A percentile compares a stretch with the other conserved stretches of the same genome.
These are phyloP conservation scores for Pyrenophora graminea DNA, from an alignment of 2,329 filamentous ascomycete species.

Conservation along the genomic window DNA sequence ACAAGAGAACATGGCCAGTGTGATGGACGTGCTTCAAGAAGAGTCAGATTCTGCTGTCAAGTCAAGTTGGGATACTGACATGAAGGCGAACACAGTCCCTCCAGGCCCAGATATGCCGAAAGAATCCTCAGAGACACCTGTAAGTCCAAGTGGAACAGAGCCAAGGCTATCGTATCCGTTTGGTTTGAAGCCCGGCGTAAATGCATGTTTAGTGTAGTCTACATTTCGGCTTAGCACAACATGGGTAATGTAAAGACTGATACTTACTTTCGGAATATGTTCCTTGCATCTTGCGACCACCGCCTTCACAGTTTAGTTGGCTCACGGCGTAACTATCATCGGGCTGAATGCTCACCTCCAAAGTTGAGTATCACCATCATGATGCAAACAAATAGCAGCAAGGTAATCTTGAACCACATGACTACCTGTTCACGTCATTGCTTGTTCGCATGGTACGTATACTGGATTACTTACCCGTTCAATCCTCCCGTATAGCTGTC, in stretches of 20 bases:
- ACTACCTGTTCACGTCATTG: conserved; percentile 18
- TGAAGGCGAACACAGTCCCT: conserved; percentile 35
- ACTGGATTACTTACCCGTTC: conserved; percentile 24
- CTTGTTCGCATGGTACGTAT: not conserved
- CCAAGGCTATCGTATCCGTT: conserved; percentile 22
- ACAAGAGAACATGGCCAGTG: conserved; percentile 40
- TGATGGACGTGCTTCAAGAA: conserved; percentile 30
- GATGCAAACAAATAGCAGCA: conserved; percentile 32
- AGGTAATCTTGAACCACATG: conserved; percentile 37
- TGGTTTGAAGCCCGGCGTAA: conserved; percentile 31
- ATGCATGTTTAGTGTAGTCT: conserved; percentile 29
- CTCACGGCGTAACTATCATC: not conserved
- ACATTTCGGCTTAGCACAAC: not conserved
- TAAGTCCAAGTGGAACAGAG: conserved; percentile 2
- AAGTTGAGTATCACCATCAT: conserved; percentile 35
- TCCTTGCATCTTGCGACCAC: conserved; percentile 15
- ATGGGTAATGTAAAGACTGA: not conserved
- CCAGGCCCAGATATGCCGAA: conserved; percentile 30
- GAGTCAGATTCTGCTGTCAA: not conserved
- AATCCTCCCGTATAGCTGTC: conserved; percentile 36
- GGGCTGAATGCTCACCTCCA: conserved; percentile 19
- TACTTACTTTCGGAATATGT: conserved; percentile 19
- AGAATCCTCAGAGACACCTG: conserved; percentile 16
- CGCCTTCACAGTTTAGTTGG: not conserved
- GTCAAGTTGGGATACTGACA: conserved; percentile 18